These are phyloP conservation scores for Pichia phayaonensis DNA, from an alignment of 805 yeast genomes.

Conservation along the genomic window DNA sequence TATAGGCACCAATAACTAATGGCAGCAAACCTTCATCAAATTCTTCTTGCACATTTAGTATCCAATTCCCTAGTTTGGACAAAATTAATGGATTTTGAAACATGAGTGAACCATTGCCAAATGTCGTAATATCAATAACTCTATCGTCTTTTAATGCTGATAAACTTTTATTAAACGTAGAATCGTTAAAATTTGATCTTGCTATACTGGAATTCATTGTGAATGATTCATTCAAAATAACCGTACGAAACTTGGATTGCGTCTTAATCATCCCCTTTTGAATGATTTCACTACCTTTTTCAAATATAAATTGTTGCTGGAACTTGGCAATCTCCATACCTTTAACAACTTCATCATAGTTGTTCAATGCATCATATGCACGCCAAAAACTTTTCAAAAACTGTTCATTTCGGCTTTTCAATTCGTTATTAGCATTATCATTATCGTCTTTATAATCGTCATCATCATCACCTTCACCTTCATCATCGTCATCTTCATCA, in stretches of 20 bases:
- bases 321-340: slow-evolving; percentile 83
- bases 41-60: slow-evolving; percentile 83
- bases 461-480: background rate
- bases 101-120: slow-evolving; percentile 59
- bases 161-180: slow-evolving; percentile 8
- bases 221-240: slow-evolving; percentile 72
- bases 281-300: slow-evolving; percentile 82
- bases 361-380: slow-evolving; percentile 47
- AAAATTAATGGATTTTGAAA: slow-evolving; percentile 84
- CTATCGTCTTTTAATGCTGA: slow-evolving; percentile 19
- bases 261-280: slow-evolving; percentile 78
- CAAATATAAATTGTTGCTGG: slow-evolving; percentile 75
- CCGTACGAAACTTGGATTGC: slow-evolving; percentile 71
- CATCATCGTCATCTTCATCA: background rate
- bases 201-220: slow-evolving; percentile 18
- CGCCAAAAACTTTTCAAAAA: slow-evolving; percentile 43
- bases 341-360: slow-evolving; percentile 45
- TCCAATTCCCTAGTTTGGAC: slow-evolving; percentile 82
- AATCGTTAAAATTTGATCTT: slow-evolving; percentile 10
- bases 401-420: slow-evolving; percentile 21
- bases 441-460: slow-evolving; percentile 21
- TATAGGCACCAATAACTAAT: slow-evolving; percentile 76
- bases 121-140: slow-evolving; percentile 25
- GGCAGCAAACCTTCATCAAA: slow-evolving; percentile 65
- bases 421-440: slow-evolving; percentile 6